A percentile compares a stretch with the other conserved stretches of the same genome.
Conservation (phyloP, 805 yeast species). For the Yamadazyma endophytica region DNA sequence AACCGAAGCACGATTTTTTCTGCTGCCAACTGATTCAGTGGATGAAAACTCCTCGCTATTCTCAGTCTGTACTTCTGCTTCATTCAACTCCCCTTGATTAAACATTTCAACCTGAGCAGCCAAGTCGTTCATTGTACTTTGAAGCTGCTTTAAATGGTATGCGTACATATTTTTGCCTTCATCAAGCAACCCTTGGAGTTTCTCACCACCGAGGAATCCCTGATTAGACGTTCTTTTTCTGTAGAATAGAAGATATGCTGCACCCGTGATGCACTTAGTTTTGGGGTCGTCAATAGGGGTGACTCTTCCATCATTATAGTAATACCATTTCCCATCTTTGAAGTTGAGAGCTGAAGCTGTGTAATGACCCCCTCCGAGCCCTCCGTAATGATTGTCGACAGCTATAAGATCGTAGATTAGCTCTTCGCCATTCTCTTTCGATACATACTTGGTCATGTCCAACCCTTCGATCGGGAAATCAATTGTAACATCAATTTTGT, state of each 20-base stretch:
- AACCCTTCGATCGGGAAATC: slow-evolving; percentile 83
- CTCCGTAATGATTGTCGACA: slow-evolving; percentile 94
- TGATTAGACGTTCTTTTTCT: slow-evolving; percentile 45
- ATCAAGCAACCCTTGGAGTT: slow-evolving; percentile 35
- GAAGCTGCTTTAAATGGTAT: slow-evolving; percentile 10
- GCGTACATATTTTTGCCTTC: slow-evolving; percentile 31
- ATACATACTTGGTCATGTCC: slow-evolving; percentile 62
- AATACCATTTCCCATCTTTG: slow-evolving; percentile 78
- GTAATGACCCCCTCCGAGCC: slow-evolving; percentile 96
- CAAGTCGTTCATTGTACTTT: slow-evolving; percentile 11
- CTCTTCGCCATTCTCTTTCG: slow-evolving; percentile 26
- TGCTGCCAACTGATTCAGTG: too few species aligned
- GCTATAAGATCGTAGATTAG: slow-evolving; percentile 80
- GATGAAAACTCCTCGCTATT: slow-evolving; percentile 4
- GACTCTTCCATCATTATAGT: slow-evolving; percentile 83
- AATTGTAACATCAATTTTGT: slow-evolving; percentile 80
- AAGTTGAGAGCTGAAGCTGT: slow-evolving; percentile 85
- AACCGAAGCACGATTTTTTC: slow-evolving; percentile 1
- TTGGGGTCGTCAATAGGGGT: slow-evolving; percentile 51
- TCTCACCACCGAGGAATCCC: slow-evolving; percentile 45
- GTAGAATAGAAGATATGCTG: slow-evolving; percentile 87
- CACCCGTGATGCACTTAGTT: slow-evolving; percentile 60
- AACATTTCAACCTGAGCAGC: slow-evolving; percentile 13
- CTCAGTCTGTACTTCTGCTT: slow-evolving; percentile 6
- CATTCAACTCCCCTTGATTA: slow-evolving; percentile 6